A percentile compares a stretch with the other conserved stretches of the same genome.
Evolutionary conservation across 2,329 filamentous ascomycete species (phyloP).

Genomic region (Thelonectria discophora): DNA sequence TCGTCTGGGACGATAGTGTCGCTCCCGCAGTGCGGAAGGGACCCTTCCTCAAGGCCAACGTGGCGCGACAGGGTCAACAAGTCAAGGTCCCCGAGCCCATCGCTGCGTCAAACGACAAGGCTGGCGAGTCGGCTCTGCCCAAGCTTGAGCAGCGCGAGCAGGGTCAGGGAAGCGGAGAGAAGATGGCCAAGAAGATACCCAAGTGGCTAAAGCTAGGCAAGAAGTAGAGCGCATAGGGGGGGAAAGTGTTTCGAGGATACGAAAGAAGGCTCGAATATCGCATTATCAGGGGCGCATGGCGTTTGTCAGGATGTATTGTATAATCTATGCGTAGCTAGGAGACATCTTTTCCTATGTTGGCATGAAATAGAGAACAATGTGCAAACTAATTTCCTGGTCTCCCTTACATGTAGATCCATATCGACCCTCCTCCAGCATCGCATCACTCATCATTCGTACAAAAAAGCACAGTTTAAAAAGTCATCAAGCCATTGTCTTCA

Average conservation of each 20-base stretch:
- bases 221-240: conserved; percentile 56
- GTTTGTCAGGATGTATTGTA: conserved; percentile 16
- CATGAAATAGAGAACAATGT: conserved; percentile 18
- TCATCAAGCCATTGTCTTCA: conserved; percentile 42
- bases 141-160: conserved; percentile 47
- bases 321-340: no score
- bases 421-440: not conserved
- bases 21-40: conserved; percentile 62
- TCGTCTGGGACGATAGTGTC: conserved; percentile 76
- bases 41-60: conserved; percentile 66
- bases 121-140: conserved; percentile 31
- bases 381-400: not conserved
- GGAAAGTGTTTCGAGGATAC: not conserved
- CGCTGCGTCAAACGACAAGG: conserved; percentile 52
- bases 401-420: no score
- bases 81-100: conserved; percentile 70
- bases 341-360: not conserved
- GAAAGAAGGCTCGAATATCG: not conserved
- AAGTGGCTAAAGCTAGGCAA: conserved; percentile 81
- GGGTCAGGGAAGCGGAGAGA: conserved; percentile 54
- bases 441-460: conserved; percentile 6
- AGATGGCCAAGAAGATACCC: conserved; percentile 76
- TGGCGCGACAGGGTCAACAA: conserved; percentile 70
- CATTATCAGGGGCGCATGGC: conserved; percentile 25
- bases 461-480: conserved; percentile 24